These are phyloP conservation scores for Xerocomellus chrysenteron DNA, from an alignment of 768 basidiomycete genomes.

Conservation along the genomic window DNA sequence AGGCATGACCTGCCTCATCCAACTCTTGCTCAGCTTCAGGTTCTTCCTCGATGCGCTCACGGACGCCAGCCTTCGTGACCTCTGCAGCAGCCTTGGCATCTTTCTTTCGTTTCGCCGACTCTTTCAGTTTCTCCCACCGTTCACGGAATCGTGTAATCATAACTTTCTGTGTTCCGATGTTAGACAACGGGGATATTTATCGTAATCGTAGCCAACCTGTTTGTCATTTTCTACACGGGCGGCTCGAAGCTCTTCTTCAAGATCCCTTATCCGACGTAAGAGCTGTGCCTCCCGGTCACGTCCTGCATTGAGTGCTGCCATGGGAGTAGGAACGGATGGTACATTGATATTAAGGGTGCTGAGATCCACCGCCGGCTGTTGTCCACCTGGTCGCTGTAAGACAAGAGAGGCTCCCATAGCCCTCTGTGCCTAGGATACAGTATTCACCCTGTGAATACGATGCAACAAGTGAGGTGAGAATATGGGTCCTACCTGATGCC, in stretches of 20 bases:
- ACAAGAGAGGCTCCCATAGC: constrained; percentile 71
- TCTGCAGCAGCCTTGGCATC: constrained; percentile 61
- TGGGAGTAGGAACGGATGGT: constrained; percentile 44
- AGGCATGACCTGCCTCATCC: constrained; percentile 26
- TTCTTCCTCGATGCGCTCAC: constrained; percentile 69
- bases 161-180: constrained; percentile 54
- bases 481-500: constrained; percentile 53
- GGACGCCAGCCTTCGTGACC: constrained; percentile 43
- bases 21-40: constrained; percentile 64
- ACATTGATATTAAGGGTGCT: constrained; percentile 57
- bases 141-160: constrained; percentile 84
- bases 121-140: constrained; percentile 88
- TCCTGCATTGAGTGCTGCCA: constrained; percentile 50
- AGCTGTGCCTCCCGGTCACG: constrained; percentile 57
- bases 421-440: constrained; percentile 62
- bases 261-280: constrained; percentile 58
- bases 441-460: constrained; percentile 3
- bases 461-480: neutral
- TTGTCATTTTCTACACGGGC: constrained; percentile 76
- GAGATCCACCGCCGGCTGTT: constrained; percentile 48
- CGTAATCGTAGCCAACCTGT: constrained; percentile 50
- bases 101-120: constrained; percentile 83
- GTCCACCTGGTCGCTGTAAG: constrained; percentile 43
- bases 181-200: constrained; percentile 8
- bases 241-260: constrained; percentile 73